A percentile compares a stretch with the other conserved stretches of the same genome.
Evolutionary conservation across 1,139 yeast genomes (phyloP).

Genomic region (Taphrina sp.): DNA sequence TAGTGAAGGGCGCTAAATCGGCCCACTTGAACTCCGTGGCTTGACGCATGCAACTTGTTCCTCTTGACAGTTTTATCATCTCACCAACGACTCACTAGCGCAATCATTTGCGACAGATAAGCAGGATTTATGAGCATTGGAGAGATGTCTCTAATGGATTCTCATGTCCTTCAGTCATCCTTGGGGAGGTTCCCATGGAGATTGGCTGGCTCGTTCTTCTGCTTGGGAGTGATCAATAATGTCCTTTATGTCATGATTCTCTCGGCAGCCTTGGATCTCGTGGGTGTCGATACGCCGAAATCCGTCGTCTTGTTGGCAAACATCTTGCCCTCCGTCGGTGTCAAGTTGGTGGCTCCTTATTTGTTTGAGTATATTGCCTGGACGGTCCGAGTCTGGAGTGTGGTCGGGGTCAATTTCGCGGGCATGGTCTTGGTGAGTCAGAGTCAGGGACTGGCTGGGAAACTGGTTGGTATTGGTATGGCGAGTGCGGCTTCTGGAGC

Average conservation of each 20-base stretch:
- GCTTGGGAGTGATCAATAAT: slow-evolving; percentile 83
- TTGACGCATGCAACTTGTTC: too few species aligned
- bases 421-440: slow-evolving; percentile 69
- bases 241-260: slow-evolving; percentile 86
- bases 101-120: too few species aligned
- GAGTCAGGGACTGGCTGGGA: slow-evolving; percentile 36
- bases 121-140: too few species aligned
- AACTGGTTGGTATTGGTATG: slow-evolving; percentile 66
- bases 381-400: slow-evolving; percentile 51
- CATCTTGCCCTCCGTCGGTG: slow-evolving; percentile 72
- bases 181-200: too few species aligned
- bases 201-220: slow-evolving; percentile 56
- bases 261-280: slow-evolving; percentile 54
- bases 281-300: slow-evolving; percentile 79
- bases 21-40: too few species aligned
- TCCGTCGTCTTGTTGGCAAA: slow-evolving; percentile 83
- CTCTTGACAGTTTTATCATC: too few species aligned
- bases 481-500: slow-evolving; percentile 85
- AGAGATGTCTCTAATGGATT: too few species aligned
- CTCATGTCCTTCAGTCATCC: too few species aligned
- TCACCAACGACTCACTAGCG: too few species aligned
- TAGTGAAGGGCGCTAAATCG: too few species aligned
- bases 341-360: slow-evolving; percentile 68
- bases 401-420: slow-evolving; percentile 60
- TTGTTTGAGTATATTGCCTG: slow-evolving; percentile 17